Conservation (phyloP, 2,329 filamentous ascomycete genomes). For the Ophiosphaerella narmari region DNA sequence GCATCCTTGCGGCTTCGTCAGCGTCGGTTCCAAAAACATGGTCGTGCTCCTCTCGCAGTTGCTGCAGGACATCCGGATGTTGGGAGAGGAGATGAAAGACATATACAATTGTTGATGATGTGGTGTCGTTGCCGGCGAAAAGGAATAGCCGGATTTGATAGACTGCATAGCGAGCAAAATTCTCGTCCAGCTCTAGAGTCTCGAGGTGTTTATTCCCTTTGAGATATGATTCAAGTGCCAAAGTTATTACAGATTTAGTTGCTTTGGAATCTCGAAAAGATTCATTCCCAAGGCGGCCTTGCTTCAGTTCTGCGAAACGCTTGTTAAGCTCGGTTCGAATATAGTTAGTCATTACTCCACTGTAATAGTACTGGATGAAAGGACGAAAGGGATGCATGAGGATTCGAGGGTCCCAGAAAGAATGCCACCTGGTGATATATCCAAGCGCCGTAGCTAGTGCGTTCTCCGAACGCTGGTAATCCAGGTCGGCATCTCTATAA, state of each 20-base stretch:
- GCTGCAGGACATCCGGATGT: slow-evolving; percentile 24
- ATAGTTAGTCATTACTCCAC: not conserved
- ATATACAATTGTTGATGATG: slow-evolving; percentile 33
- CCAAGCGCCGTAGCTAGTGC: not conserved
- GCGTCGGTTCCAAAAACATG: slow-evolving; percentile 29
- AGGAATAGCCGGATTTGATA: slow-evolving; percentile 38
- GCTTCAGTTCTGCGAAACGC: not conserved
- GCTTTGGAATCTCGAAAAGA: not conserved
- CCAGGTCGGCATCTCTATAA: slow-evolving; percentile 1
- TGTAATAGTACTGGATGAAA: slow-evolving; percentile 2
- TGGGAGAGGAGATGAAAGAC: slow-evolving; percentile 21
- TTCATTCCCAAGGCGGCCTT: not conserved
- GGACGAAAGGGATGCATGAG: not conserved
- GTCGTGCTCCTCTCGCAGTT: slow-evolving; percentile 36
- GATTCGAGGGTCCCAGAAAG: not conserved
- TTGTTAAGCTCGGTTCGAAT: not conserved
- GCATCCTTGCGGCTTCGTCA: not conserved
- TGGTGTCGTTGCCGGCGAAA: slow-evolving; percentile 40
- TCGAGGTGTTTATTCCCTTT: not conserved
- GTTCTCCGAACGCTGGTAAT: slow-evolving; percentile 1
- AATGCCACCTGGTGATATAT: slow-evolving; percentile 1
- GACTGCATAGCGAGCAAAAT: slow-evolving; percentile 21
- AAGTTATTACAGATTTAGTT: slow-evolving; percentile 1
- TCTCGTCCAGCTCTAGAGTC: slow-evolving; percentile 5
- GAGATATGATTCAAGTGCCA: slow-evolving; percentile 12